phyloP scores from a whole-genome alignment of 139 green algal genomes.

The Chlorella vulgaris region DNA sequence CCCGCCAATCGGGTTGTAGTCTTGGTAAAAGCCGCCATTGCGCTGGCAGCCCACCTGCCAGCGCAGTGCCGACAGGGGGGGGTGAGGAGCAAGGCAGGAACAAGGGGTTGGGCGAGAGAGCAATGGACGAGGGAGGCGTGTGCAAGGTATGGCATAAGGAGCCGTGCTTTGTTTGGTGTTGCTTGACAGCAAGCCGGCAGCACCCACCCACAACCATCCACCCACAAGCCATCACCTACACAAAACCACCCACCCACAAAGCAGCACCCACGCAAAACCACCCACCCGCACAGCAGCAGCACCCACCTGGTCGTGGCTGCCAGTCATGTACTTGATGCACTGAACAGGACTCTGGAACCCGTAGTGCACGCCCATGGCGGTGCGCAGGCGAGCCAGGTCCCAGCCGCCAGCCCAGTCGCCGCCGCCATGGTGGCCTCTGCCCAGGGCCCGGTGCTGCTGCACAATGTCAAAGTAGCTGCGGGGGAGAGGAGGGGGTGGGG shows the following conservation, averaged over 20 bases:
- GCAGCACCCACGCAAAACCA: too few species aligned
- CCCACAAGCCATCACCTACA: too few species aligned
- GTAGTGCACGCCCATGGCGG: conserved; percentile 62
- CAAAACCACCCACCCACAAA: too few species aligned
- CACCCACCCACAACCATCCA: too few species aligned
- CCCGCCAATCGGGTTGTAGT: conserved; percentile 60
- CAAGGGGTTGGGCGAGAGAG: too few species aligned
- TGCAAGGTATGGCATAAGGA: too few species aligned
- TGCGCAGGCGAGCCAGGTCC: conserved; percentile 59
- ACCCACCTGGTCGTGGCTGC: conserved; percentile 65
- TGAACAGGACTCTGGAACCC: conserved; percentile 63
- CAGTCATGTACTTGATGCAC: conserved; percentile 80
- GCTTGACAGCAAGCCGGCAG: too few species aligned
- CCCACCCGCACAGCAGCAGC: neutral
- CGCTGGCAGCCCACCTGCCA: conserved; percentile 59
- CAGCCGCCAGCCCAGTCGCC: conserved; percentile 60
- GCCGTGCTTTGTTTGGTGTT: too few species aligned
- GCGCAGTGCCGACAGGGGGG: neutral
- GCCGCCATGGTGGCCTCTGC: conserved; percentile 60
- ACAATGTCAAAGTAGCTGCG: conserved; percentile 61
- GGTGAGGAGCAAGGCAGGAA: neutral
- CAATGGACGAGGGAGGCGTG: too few species aligned
- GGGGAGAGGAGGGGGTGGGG: neutral
- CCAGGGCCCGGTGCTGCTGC: conserved; percentile 50
- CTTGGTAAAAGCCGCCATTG: conserved; percentile 65